phyloP scores from a whole-genome alignment of 164 flowering plant species.

The Taxillus chinensis region DNA sequence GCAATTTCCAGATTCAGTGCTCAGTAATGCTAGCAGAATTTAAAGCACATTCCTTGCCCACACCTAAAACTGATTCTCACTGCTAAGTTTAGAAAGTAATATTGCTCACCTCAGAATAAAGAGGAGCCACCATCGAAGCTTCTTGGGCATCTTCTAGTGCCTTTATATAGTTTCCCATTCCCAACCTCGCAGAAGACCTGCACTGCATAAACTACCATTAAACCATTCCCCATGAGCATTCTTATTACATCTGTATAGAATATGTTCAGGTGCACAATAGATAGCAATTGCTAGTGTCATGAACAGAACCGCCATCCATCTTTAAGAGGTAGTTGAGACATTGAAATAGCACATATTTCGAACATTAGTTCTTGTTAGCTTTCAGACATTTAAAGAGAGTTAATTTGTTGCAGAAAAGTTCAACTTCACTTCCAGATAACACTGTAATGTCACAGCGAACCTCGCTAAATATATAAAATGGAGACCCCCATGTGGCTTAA shows the following conservation, averaged over 20 bases:
- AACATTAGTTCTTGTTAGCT: too few species aligned
- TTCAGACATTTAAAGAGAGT: too few species aligned
- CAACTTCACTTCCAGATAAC: too few species aligned
- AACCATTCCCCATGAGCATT: background rate
- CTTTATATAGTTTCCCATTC: slow-evolving; percentile 35
- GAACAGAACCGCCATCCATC: too few species aligned
- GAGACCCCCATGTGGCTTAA: slow-evolving; percentile 71
- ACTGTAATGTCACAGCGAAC: slow-evolving; percentile 13
- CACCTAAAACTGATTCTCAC: background rate
- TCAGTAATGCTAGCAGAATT: too few species aligned
- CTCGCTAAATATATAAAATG: slow-evolving; percentile 54
- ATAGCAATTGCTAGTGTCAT: too few species aligned
- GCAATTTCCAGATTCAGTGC: too few species aligned
- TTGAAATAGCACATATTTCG: too few species aligned
- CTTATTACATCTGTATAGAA: background rate
- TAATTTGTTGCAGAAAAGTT: too few species aligned
- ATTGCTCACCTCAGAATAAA: slow-evolving; percentile 47
- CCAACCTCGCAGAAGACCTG: slow-evolving; percentile 62
- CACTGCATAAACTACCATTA: slow-evolving; percentile 1
- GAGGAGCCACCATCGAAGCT: slow-evolving; percentile 49
- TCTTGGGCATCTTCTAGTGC: slow-evolving; percentile 78
- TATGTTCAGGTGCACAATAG: too few species aligned
- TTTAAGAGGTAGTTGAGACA: too few species aligned
- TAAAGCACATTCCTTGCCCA: background rate
- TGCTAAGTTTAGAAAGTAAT: background rate